Conservation (phyloP, 108 stramenopile genomes). For the Aurantiochytrium sp. region DNA sequence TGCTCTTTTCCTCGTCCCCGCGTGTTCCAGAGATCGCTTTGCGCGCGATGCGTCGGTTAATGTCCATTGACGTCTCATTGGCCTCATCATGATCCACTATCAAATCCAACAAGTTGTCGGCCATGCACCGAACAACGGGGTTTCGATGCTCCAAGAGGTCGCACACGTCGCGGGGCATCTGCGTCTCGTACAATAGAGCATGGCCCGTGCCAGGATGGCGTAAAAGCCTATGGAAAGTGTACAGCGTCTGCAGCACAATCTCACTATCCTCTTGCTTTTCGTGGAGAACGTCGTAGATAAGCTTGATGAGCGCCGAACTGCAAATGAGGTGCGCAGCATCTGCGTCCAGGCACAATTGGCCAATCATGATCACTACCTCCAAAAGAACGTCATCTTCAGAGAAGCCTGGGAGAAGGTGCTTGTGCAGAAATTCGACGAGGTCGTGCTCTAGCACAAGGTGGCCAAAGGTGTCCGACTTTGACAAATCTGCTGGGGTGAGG, state of each 20-base stretch:
- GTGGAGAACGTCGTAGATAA: conserved; percentile 41
- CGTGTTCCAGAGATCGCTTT: background rate
- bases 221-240: conserved; percentile 27
- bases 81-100: conserved; percentile 24
- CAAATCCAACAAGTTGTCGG: conserved; percentile 18
- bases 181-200: conserved; percentile 15
- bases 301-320: background rate
- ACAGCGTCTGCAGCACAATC: conserved; percentile 46
- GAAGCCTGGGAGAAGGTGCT: conserved; percentile 53
- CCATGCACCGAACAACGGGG: background rate
- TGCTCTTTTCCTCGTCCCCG: background rate
- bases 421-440: conserved; percentile 38
- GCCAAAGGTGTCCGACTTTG: conserved; percentile 28
- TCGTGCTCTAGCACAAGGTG: conserved; percentile 38
- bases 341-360: conserved; percentile 19
- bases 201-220: background rate
- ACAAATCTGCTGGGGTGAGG: conserved; percentile 49
- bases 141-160: background rate
- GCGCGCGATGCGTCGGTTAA: background rate
- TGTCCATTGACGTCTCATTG: background rate
- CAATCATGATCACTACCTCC: conserved; percentile 21
- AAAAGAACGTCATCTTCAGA: conserved; percentile 50
- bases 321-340: conserved; percentile 15
- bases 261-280: conserved; percentile 48
- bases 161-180: background rate